A percentile compares a stretch with the other conserved stretches of the same genome.
These are phyloP conservation scores for Miscanthus lutarioriparius DNA, from an alignment of 176 grass and related monocot species.

Conservation along the genomic window DNA sequence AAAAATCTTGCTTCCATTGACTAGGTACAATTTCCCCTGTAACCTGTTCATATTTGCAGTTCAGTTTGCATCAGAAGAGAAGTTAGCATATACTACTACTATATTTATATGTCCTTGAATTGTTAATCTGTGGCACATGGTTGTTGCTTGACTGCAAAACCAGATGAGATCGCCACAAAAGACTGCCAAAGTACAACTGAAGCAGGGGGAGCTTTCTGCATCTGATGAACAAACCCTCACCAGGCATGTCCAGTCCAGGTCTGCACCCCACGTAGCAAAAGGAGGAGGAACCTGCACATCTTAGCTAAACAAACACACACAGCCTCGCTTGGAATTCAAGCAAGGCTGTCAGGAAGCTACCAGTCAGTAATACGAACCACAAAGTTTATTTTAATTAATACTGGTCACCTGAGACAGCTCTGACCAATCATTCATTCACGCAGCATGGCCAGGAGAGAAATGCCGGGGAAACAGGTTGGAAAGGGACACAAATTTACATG, in stretches of 20 bases:
- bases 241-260: slow-evolving; percentile 15
- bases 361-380: background rate
- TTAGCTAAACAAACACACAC: slow-evolving; percentile 15
- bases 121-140: slow-evolving; percentile 24
- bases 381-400: background rate
- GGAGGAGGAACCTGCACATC: background rate
- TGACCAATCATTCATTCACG: slow-evolving; percentile 26
- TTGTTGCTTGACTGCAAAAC: slow-evolving; percentile 19
- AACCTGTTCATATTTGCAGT: slow-evolving; percentile 4
- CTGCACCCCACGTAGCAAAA: slow-evolving; percentile 20
- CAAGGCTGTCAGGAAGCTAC: slow-evolving; percentile 4
- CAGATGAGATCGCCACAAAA: slow-evolving; percentile 48
- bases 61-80: slow-evolving; percentile 11
- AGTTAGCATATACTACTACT: background rate
- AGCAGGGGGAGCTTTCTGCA: slow-evolving; percentile 17
- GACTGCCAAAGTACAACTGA: slow-evolving; percentile 3
- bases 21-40: background rate
- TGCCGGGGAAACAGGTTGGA: background rate
- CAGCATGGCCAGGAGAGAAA: slow-evolving; percentile 9
- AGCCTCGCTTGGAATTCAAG: slow-evolving; percentile 47
- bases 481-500: background rate
- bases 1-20: slow-evolving; percentile 3
- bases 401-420: background rate
- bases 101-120: background rate
- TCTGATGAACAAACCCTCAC: slow-evolving; percentile 15